Base-by-base conservation (phyloP, 305 asterid genomes). In the Rubia peregrina region DNA sequence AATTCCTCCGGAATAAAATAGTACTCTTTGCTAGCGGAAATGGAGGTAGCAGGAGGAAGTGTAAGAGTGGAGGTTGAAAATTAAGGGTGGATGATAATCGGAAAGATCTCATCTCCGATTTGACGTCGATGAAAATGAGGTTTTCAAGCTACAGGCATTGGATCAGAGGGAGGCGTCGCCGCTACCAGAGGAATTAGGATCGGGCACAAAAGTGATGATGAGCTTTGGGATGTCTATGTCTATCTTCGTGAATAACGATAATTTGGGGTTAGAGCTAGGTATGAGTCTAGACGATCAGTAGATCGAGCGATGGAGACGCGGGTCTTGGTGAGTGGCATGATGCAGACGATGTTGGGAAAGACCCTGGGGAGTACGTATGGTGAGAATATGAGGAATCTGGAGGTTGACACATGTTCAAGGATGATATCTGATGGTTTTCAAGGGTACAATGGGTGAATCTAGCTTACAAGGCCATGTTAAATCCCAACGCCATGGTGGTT, bases 341-440 rank as follows among this genome's bases (percentile, higher is more conserved):
- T 5, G 40, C 6, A 36, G 6, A 36, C 40, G 40, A 36, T 6
- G 3, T 4, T 36, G 40, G 40, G 40, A 36, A 0, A 5, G 6
- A 36, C 0, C 6, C 55, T 80, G 46, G 87, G 87, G 6, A 38
- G 66, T 76, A 71, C 83, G 51, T 85, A 83, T 41, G 51, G 10
- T 60, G 87, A 78, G 81, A 83, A 73, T 78, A 80, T 76, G 78
- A 26, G 30, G 78, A 76, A 66, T 72, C 83, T 83, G 46, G 81
- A 78, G 30, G 14, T 14, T 57, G 85, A 83, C 73, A 68, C 80
- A 36, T 83, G 87, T 72, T 83, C 87, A 0, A 79, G 80, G 0
- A 14, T 83, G 38, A 74, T 83, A 67, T 75, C 83, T 9, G 85
- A 80, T n/a, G 81, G 77, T 24, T 41, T 74, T 7, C 73, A 73